Evolutionary conservation across 345 rosid species (phyloP).

Genomic region (Mangifera indica): DNA sequence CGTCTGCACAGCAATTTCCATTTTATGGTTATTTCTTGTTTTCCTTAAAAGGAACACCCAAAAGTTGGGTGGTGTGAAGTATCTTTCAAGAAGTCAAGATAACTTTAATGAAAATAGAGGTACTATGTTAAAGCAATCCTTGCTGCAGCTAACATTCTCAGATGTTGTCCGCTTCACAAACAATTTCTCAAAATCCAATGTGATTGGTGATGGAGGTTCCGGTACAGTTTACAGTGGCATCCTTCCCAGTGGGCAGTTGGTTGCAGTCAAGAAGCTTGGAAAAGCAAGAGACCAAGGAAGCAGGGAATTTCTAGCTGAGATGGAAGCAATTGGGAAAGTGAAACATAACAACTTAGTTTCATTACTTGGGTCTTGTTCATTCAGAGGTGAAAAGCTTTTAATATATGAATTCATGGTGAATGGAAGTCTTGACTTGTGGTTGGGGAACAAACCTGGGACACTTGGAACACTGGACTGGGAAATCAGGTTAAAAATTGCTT

Average conservation of each 20-base stretch:
- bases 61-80: constrained; percentile 5
- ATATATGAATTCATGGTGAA: constrained; percentile 17
- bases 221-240: constrained; percentile 17
- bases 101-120: not conserved
- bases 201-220: constrained; percentile 16
- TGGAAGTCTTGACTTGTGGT: constrained; percentile 17
- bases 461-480: constrained; percentile 7
- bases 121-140: constrained; percentile 7
- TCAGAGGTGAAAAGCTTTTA: constrained; percentile 7
- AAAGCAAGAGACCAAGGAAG: constrained; percentile 22
- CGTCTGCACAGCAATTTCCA: constrained; percentile 4
- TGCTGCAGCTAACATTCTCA: constrained; percentile 15
- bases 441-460: constrained; percentile 10
- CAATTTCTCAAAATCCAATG: constrained; percentile 17
- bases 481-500: constrained; percentile 11
- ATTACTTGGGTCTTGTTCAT: constrained; percentile 16
- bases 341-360: constrained; percentile 4
- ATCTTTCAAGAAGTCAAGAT: not conserved
- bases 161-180: constrained; percentile 13
- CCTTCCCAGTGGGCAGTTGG: constrained; percentile 13
- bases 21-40: constrained; percentile 4
- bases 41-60: constrained; percentile 7
- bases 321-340: constrained; percentile 16
- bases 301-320: constrained; percentile 18
- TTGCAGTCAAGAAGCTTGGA: constrained; percentile 22